These are phyloP conservation scores for Fusarium oligoseptatum DNA, from an alignment of 2,329 filamentous ascomycete species.

Conservation along the genomic window DNA sequence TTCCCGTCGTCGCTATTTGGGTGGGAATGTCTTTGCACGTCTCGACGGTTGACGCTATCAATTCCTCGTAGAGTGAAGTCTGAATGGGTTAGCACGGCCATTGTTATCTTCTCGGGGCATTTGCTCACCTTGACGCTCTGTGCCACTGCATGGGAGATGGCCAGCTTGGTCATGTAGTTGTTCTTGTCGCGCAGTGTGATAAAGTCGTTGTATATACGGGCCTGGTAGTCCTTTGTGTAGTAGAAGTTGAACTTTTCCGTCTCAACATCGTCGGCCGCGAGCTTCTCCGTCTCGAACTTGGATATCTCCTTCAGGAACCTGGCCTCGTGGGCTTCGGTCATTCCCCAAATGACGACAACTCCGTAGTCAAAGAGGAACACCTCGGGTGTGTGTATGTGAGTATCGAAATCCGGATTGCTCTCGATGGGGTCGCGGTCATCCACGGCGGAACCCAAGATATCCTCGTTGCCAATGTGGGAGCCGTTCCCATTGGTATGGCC, in stretches of 20 bases:
- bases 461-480: constrained; percentile 47
- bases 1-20: constrained; percentile 92
- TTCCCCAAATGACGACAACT: constrained; percentile 98
- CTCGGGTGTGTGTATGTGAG: constrained; percentile 89
- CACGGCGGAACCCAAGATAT: constrained; percentile 51
- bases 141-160: constrained; percentile 93
- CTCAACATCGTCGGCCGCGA: constrained; percentile 89
- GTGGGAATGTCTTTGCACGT: constrained; percentile 93
- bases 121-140: constrained; percentile 87
- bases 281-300: constrained; percentile 93
- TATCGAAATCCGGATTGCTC: constrained; percentile 81
- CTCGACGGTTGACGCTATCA: constrained; percentile 93
- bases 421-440: constrained; percentile 57
- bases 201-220: constrained; percentile 99
- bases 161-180: constrained; percentile 98
- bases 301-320: constrained; percentile 93
- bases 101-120: neutral
- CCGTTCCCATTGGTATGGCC: constrained; percentile 42
- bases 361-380: constrained; percentile 98
- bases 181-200: constrained; percentile 93
- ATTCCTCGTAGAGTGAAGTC: constrained; percentile 95
- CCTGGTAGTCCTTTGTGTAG: constrained; percentile 97
- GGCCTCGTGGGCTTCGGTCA: constrained; percentile 90
- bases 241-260: constrained; percentile 99
- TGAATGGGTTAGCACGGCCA: constrained; percentile 51